Percentiles rank a stretch among this genome's conserved stretches.
phyloP scores from a whole-genome alignment of 2,329 filamentous ascomycete species.

The Samsoniella hepiali region DNA sequence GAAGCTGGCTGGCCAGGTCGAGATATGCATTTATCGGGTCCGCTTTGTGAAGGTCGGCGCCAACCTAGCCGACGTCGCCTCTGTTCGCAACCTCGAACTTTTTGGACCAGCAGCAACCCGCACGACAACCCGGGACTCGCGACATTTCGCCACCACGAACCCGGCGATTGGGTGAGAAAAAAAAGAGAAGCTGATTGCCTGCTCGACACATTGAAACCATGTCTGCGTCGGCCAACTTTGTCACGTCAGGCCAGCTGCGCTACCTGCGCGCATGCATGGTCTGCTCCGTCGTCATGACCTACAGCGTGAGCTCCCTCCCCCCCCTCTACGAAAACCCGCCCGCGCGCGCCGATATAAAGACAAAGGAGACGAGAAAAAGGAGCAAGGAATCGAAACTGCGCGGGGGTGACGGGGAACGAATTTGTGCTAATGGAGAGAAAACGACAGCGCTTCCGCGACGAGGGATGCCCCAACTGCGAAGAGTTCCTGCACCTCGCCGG shows the following conservation, averaged over 20 bases:
- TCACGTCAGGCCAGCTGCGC: conserved; percentile 72
- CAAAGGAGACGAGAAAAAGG: neutral
- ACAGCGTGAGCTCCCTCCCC: conserved; percentile 52
- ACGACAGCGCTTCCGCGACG: conserved; percentile 71
- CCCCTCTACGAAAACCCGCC: neutral
- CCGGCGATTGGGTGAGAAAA: neutral
- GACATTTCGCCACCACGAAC: neutral
- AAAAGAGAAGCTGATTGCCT: neutral
- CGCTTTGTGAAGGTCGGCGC: neutral
- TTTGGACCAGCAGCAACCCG: neutral
- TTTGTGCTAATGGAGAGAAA: neutral
- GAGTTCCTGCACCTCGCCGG: conserved; percentile 80
- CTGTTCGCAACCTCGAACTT: neutral
- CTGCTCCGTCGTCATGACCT: conserved; percentile 88
- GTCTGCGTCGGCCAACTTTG: conserved; percentile 55
- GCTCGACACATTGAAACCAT: conserved; percentile 27
- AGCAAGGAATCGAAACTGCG: no score
- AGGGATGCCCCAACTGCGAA: conserved; percentile 97
- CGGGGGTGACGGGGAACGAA: no score
- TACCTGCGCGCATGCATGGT: conserved; percentile 97
- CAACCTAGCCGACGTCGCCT: neutral
- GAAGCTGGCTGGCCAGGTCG: neutral
- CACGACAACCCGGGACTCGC: neutral
- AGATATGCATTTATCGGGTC: conserved; percentile 18
- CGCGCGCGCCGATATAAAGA: neutral